Percentiles rank a stretch among this genome's conserved stretches.
phyloP scores from a whole-genome alignment of 306 rosid genomes.

The Medicago truncatula region DNA sequence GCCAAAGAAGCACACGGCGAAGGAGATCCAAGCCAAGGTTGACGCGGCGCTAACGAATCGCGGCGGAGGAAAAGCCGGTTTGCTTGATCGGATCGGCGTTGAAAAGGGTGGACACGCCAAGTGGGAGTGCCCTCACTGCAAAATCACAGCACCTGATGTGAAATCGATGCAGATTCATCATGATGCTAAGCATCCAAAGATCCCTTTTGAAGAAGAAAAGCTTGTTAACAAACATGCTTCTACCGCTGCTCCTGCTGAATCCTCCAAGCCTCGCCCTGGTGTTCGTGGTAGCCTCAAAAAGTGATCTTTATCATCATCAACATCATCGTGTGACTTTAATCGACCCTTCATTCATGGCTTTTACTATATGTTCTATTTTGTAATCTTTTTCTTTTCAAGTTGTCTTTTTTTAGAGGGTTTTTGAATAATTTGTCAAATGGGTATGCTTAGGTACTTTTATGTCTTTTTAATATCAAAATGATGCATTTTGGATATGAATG shows the following conservation, averaged over 20 bases:
- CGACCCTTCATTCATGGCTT: slow-evolving; percentile 26
- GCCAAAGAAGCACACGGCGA: slow-evolving; percentile 99
- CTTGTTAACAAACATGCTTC: slow-evolving; percentile 61
- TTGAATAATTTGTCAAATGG: slow-evolving; percentile 35
- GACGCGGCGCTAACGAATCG: slow-evolving; percentile 95
- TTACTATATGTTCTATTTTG: not conserved
- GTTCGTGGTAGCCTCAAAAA: slow-evolving; percentile 90
- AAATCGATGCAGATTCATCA: slow-evolving; percentile 98
- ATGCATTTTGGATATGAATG: slow-evolving; percentile 14
- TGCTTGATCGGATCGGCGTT: slow-evolving; percentile 64
- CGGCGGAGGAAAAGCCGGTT: slow-evolving; percentile 95
- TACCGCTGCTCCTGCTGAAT: not conserved
- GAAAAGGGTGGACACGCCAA: slow-evolving; percentile 97
- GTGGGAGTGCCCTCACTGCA: slow-evolving; percentile 96
- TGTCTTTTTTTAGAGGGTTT: slow-evolving; percentile 5
- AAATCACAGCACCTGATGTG: slow-evolving; percentile 80
- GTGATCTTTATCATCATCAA: slow-evolving; percentile 28
- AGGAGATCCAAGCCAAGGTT: slow-evolving; percentile 83
- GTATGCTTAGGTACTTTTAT: slow-evolving; percentile 22
- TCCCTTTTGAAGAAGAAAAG: slow-evolving; percentile 76
- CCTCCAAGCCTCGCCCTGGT: slow-evolving; percentile 77
- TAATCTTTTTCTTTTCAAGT: slow-evolving; percentile 6
- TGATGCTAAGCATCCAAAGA: slow-evolving; percentile 85
- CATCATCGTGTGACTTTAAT: not conserved
- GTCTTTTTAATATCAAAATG: not conserved